Evolutionary conservation across 2,329 filamentous ascomycete genomes (phyloP), one percentile per base, ranked within the genome.

Genomic region (Ascochyta koolunga): DNA sequence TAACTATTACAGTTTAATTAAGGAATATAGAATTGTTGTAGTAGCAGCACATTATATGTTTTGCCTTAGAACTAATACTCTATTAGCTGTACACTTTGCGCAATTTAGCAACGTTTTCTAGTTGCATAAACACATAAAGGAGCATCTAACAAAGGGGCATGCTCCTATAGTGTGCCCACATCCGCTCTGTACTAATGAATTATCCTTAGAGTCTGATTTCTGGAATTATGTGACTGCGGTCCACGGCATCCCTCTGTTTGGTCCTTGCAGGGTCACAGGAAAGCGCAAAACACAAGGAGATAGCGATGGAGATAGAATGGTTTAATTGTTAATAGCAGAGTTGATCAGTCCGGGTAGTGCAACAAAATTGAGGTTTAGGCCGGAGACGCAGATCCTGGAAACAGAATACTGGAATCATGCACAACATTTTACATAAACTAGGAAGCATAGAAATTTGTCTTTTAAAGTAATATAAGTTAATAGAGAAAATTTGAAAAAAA

Each of bases 81-180:
- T 22, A 39, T 25, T 16, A 19, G 46, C 37, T 41, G 37, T 41
- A 25, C 46, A 21, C 36, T 41, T 49, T 21, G 29, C 46, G 33
- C 19, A 40, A 25, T 42, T 21, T n/a, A 21, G n/a, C 18, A 19
- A 40, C 46, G 7, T 49, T 27, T 40, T 48, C 16, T n/a, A 9
- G 29, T 33, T 38, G 19, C 35, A 39, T 25, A 16, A 48, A 38
- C 24, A 48, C 16, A 15, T 40, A 18, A 36, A 32, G 38, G n/a
- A 42, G 29, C 29, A 42, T 35, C 22, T 27, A 22, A 13, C 15
- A 27, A 13, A 41, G 22, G n/a, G 25, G 18, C 4, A 19, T 19
- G n/a, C 13, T 13, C 37, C 27, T 16, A 25, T 7, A 21, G 13
- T 33, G 27, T 22, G 29, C 46, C 15, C 29, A n/a, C 25, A 29